phyloP scores from a whole-genome alignment of 202 grass and related monocot species.

The Zoysia matrella region DNA sequence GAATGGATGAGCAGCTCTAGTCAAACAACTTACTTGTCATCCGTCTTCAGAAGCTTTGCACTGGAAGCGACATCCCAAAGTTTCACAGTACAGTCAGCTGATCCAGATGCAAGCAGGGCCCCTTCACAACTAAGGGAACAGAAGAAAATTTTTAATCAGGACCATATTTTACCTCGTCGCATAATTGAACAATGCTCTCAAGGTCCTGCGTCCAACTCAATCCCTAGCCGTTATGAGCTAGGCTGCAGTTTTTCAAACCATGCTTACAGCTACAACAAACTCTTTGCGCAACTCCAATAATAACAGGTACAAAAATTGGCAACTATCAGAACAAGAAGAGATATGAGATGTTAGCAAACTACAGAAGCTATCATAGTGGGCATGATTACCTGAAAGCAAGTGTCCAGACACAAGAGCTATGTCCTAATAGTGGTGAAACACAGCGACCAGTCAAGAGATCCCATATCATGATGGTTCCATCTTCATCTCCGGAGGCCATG shows the following conservation, averaged over 20 bases:
- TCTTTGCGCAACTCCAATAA: too few relatives aligned
- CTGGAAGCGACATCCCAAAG: slow-evolving; percentile 90
- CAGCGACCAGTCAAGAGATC: too few relatives aligned
- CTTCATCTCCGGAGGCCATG: too few relatives aligned
- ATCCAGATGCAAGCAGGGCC: slow-evolving; percentile 93
- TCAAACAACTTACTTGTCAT: slow-evolving; percentile 63
- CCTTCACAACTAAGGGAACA: slow-evolving; percentile 79
- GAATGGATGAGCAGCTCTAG: slow-evolving; percentile 2
- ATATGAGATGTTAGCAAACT: too few relatives aligned
- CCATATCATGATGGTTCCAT: too few relatives aligned
- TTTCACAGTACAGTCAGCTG: slow-evolving; percentile 91
- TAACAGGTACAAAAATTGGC: too few relatives aligned
- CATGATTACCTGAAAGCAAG: too few relatives aligned
- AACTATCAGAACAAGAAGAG: too few relatives aligned
- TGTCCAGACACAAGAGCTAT: too few relatives aligned
- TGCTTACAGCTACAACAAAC: background rate
- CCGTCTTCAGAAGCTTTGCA: slow-evolving; percentile 75
- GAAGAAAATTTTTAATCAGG: background rate
- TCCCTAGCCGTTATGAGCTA: background rate
- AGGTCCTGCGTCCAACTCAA: too few relatives aligned
- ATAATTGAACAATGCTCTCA: slow-evolving; percentile 23
- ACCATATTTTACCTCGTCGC: background rate
- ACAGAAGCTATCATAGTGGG: too few relatives aligned
- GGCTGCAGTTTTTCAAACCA: background rate
- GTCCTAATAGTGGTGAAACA: too few relatives aligned